Evolutionary conservation across 1,139 yeast species (phyloP), one percentile per base, ranked within the genome.

Genomic region (Magnusiomyces ingens): DNA sequence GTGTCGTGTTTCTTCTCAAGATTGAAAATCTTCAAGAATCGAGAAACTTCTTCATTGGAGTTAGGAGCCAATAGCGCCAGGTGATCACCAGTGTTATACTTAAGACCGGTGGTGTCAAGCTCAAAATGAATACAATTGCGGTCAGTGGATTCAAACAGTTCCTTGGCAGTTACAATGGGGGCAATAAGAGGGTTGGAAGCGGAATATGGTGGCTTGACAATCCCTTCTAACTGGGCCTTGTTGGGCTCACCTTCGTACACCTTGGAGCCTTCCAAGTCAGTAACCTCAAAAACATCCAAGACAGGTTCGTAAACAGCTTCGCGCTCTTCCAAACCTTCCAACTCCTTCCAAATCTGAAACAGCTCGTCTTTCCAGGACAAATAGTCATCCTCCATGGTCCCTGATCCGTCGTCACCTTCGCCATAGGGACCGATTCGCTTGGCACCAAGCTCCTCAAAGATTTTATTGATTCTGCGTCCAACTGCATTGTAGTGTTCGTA

Each of bases 41-140:
- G 74, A 18, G 74, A 76, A 45, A 90, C 84, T 64, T 87, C 82
- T 65, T 84, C 89, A 65, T 84, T 77, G 2, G 95, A 75, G 70
- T 93, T 93, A 44, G 94, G 88, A 43, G 98, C 93, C 95, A 97
- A 87, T 56, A 93, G 75, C 12, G 96, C 98, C 62, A 93, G 74
- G 71, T 93, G 99, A 68, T 93, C 99, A 68, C 99, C 99, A 11
- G 99, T 93, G 51, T 90, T 76, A 70, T 93, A 93, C 65, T 85
- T 82, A 67, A 93, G 74, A 64, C 86, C 85, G 1, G 89, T 76
- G 51, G 90, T 73, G 64, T 91, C 97, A 62, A 94, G 82, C 69
- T 93, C 99, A 54, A 85, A 81, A 67, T 93, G 99, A 57, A 93
- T 81, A 73, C 99, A 93, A 61, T 81, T 79, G 73, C 98, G 84